A percentile compares a stretch with the other conserved stretches of the same genome.
phyloP scores from a whole-genome alignment of 2,329 filamentous ascomycete species.

The Pseudogymnoascus sp. region DNA sequence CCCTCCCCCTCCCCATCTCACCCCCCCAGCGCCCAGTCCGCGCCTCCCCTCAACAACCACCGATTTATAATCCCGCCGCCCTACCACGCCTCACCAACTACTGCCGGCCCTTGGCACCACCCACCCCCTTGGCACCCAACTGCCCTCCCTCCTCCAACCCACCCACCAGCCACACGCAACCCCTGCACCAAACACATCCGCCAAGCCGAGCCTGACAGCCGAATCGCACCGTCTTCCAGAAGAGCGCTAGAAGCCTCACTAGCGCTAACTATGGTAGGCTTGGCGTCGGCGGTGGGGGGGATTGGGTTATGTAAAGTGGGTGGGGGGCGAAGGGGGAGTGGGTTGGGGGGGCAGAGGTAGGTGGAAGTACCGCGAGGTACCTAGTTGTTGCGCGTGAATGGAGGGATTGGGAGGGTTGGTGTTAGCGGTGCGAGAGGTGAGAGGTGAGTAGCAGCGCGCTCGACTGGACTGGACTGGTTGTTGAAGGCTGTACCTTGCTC shows the following conservation, averaged over 20 bases:
- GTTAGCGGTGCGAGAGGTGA: neutral
- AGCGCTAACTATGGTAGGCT: neutral
- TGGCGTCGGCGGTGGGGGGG: neutral
- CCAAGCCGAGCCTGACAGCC: constrained; percentile 2
- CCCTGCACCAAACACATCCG: neutral
- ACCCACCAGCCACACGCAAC: neutral
- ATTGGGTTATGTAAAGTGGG: constrained; percentile 1
- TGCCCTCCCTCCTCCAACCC: neutral
- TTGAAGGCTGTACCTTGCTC: neutral
- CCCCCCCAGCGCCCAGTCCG: neutral
- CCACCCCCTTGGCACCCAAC: neutral
- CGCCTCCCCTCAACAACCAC: neutral
- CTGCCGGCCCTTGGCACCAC: neutral
- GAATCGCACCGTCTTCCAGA: neutral
- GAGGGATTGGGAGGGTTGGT: neutral
- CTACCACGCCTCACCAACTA: neutral
- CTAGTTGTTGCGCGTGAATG: neutral
- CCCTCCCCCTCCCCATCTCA: neutral
- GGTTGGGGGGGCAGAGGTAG: neutral
- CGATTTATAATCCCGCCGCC: neutral
- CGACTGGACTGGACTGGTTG: neutral
- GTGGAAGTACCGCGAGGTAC: neutral
- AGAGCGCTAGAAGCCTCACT: neutral
- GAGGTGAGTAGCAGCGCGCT: neutral
- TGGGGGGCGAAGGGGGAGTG: neutral